These are phyloP conservation scores for Boletus semigastroideus DNA, from an alignment of 1,284 basidiomycete genomes.

Conservation along the genomic window DNA sequence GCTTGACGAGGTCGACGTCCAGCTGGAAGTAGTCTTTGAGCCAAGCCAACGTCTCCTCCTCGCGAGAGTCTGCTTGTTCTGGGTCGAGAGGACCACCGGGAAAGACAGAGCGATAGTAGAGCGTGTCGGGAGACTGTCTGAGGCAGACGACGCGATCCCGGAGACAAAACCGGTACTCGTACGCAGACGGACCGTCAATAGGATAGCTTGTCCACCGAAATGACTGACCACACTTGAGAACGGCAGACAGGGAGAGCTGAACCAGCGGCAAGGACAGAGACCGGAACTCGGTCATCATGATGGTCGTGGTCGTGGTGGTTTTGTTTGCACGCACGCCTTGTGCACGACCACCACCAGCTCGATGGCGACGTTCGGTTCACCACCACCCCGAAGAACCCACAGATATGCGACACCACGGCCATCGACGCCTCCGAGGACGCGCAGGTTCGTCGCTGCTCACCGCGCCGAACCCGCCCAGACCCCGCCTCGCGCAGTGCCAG, in stretches of 20 bases:
- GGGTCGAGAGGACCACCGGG: constrained; percentile 40
- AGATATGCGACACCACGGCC: constrained; percentile 39
- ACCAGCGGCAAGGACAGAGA: constrained; percentile 57
- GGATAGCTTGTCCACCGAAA: constrained; percentile 71
- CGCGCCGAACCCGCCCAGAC: constrained; percentile 29
- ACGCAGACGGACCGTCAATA: constrained; percentile 29
- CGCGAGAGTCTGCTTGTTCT: constrained; percentile 37
- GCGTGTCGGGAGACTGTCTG: constrained; percentile 63
- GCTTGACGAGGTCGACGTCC: constrained; percentile 65
- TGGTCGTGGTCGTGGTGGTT: not conserved
- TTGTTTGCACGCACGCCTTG: not conserved
- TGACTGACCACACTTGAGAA: constrained; percentile 78
- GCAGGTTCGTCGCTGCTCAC: constrained; percentile 25
- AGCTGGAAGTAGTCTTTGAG: constrained; percentile 91
- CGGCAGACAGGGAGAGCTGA: constrained; percentile 70
- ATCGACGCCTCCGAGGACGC: constrained; percentile 36
- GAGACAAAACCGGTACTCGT: constrained; percentile 75
- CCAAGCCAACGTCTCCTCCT: constrained; percentile 73
- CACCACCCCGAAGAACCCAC: constrained; percentile 46
- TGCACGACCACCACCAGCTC: constrained; percentile 8
- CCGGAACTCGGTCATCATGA: constrained; percentile 46
- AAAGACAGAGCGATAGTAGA: constrained; percentile 76
- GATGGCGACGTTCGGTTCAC: constrained; percentile 39
- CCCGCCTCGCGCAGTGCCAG: constrained; percentile 36
- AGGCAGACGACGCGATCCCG: constrained; percentile 82